A percentile compares a stretch with the other conserved stretches of the same genome.
Conservation (phyloP, 192 early-diverging fungal species). For the Coemansia sp. region DNA sequence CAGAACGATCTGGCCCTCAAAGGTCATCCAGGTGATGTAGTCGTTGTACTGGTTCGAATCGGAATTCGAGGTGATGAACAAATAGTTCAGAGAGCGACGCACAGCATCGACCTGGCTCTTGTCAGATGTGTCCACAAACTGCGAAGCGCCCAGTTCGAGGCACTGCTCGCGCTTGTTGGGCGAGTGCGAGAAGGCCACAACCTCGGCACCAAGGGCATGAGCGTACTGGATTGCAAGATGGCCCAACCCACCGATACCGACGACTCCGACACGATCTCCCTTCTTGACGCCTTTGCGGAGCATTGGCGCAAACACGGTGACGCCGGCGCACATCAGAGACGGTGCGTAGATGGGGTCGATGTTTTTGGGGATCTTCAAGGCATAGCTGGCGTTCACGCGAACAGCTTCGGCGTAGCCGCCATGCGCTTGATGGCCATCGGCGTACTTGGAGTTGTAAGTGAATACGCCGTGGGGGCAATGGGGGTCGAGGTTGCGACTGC, state of each 20-base stretch:
- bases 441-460: constrained; percentile 58
- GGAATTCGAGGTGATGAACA: constrained; percentile 40
- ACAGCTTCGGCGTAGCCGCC: constrained; percentile 66
- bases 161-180: constrained; percentile 59
- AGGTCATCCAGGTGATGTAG: constrained; percentile 54
- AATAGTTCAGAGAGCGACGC: constrained; percentile 25
- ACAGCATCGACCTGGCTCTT: constrained; percentile 23
- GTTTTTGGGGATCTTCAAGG: constrained; percentile 61
- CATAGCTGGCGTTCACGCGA: constrained; percentile 57
- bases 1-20: constrained; percentile 62
- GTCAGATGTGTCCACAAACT: constrained; percentile 48
- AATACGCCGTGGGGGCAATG: constrained; percentile 49
- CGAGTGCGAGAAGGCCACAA: constrained; percentile 60
- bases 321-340: constrained; percentile 80
- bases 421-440: constrained; percentile 53
- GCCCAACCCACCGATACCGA: constrained; percentile 80
- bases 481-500: constrained; percentile 46
- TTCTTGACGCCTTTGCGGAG: constrained; percentile 59
- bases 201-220: constrained; percentile 48
- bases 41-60: constrained; percentile 49
- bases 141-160: constrained; percentile 56
- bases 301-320: constrained; percentile 72
- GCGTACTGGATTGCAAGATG: constrained; percentile 72
- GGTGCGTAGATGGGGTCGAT: constrained; percentile 61
- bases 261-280: constrained; percentile 65